Conservation (phyloP, 1,284 basidiomycete genomes). For the Trichosporon faecale region DNA sequence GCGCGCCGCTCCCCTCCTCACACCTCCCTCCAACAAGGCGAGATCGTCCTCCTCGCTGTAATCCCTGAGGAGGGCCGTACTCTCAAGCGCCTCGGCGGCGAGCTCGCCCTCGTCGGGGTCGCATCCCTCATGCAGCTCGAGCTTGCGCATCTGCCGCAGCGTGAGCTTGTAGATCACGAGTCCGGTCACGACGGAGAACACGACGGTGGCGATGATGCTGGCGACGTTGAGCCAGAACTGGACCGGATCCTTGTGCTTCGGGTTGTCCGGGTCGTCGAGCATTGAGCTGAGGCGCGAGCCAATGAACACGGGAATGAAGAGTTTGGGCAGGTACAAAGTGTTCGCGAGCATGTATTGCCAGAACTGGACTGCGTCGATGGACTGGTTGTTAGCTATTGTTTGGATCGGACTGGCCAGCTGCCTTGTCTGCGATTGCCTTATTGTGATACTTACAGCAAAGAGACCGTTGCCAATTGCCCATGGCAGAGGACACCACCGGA, state of each 20-base stretch:
- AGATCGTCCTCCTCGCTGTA: conserved; percentile 32
- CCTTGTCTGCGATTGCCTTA: too few relatives aligned
- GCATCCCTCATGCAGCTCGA: conserved; percentile 30
- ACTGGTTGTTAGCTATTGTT: conserved; percentile 29
- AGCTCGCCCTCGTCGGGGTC: conserved; percentile 32
- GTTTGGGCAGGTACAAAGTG: conserved; percentile 38
- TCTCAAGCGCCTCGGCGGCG: conserved; percentile 37
- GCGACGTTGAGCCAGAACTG: conserved; percentile 49
- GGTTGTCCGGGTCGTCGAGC: conserved; percentile 28
- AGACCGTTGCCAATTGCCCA: conserved; percentile 51
- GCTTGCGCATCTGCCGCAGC: conserved; percentile 46
- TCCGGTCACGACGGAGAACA: conserved; percentile 42
- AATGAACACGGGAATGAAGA: conserved; percentile 50
- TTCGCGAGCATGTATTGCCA: conserved; percentile 50
- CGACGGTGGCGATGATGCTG: conserved; percentile 37
- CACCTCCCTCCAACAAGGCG: background rate
- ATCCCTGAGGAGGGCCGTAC: conserved; percentile 38
- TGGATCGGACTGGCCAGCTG: too few relatives aligned
- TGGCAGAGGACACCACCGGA: conserved; percentile 51
- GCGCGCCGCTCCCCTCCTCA: background rate
- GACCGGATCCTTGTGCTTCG: conserved; percentile 33
- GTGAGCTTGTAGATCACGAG: conserved; percentile 50
- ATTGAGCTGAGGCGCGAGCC: conserved; percentile 49
- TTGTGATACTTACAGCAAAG: conserved; percentile 43
- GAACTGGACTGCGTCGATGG: conserved; percentile 48